A percentile compares a stretch with the other conserved stretches of the same genome.
Evolutionary conservation across 2,329 filamentous ascomycete genomes (phyloP).

Genomic region (Geoglossum cookeanum): DNA sequence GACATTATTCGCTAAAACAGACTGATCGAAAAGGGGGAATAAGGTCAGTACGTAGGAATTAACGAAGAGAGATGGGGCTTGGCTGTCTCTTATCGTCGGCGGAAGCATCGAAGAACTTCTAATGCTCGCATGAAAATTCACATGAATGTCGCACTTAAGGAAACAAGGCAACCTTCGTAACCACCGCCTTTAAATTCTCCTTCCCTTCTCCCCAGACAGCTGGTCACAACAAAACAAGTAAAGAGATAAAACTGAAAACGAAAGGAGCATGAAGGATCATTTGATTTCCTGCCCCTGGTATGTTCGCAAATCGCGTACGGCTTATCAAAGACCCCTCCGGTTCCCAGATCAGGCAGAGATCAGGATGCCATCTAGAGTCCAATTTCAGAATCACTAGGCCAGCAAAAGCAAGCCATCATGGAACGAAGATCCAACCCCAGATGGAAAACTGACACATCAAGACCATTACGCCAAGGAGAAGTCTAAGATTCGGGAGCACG

Average conservation of each 20-base stretch:
- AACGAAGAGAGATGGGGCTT: background rate
- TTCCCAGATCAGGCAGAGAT: constrained; percentile 1
- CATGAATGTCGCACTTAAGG: background rate
- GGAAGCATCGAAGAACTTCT: background rate
- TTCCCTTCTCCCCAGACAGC: background rate
- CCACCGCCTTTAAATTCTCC: background rate
- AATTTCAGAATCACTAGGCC: background rate
- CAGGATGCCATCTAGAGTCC: background rate
- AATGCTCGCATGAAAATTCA: constrained; percentile 2
- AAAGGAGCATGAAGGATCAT: constrained; percentile 3
- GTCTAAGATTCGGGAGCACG: background rate
- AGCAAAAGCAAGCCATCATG: constrained; percentile 1
- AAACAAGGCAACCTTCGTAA: background rate
- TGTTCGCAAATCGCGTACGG: constrained; percentile 2
- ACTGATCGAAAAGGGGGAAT: background rate
- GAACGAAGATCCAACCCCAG: background rate
- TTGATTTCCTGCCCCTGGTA: background rate
- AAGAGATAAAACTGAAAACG: background rate
- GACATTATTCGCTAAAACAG: constrained; percentile 1
- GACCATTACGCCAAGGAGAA: constrained; percentile 1
- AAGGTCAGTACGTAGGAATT: background rate
- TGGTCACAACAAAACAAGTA: background rate
- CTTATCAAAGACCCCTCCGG: constrained; percentile 3
- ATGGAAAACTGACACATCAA: constrained; percentile 2
- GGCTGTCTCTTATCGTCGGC: background rate